phyloP scores from a whole-genome alignment of 2,329 filamentous ascomycete species.

The Fusarium buxicola region DNA sequence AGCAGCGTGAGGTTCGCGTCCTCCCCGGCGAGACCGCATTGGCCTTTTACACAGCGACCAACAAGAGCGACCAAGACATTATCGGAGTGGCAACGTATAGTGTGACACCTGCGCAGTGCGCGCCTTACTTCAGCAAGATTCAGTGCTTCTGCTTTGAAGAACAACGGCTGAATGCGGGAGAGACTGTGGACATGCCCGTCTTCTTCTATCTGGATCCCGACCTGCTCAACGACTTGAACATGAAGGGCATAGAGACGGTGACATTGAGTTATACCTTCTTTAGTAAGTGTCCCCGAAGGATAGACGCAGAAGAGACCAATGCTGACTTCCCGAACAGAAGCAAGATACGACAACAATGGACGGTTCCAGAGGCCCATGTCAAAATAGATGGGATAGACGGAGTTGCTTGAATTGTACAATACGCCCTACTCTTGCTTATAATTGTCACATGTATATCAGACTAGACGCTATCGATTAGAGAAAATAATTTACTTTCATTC shows the following conservation, averaged over 20 bases:
- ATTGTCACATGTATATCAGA: constrained; percentile 17
- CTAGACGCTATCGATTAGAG: constrained; percentile 16
- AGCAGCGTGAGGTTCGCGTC: constrained; percentile 96
- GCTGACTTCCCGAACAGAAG: constrained; percentile 56
- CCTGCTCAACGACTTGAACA: constrained; percentile 89
- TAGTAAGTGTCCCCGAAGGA: constrained; percentile 70
- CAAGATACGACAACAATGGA: constrained; percentile 60
- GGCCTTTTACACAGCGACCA: constrained; percentile 97
- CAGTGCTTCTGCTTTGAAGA: constrained; percentile 99
- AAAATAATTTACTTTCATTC: constrained; percentile 6
- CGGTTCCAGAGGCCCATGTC: constrained; percentile 55
- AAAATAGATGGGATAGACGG: constrained; percentile 37
- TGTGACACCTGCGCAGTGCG: constrained; percentile 94
- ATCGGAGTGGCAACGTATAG: constrained; percentile 98
- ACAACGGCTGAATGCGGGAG: constrained; percentile 91
- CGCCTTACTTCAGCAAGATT: constrained; percentile 99
- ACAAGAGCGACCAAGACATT: constrained; percentile 89
- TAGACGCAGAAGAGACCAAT: neutral
- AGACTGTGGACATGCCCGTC: constrained; percentile 99
- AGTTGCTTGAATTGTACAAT: constrained; percentile 29
- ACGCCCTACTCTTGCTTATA: constrained; percentile 37
- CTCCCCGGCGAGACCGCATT: constrained; percentile 96
- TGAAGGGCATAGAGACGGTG: constrained; percentile 94
- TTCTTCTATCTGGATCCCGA: constrained; percentile 99
- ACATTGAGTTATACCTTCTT: constrained; percentile 99